Evolutionary conservation across 495 filamentous ascomycete species (phyloP).

Genomic region (Aspergillus campestris): DNA sequence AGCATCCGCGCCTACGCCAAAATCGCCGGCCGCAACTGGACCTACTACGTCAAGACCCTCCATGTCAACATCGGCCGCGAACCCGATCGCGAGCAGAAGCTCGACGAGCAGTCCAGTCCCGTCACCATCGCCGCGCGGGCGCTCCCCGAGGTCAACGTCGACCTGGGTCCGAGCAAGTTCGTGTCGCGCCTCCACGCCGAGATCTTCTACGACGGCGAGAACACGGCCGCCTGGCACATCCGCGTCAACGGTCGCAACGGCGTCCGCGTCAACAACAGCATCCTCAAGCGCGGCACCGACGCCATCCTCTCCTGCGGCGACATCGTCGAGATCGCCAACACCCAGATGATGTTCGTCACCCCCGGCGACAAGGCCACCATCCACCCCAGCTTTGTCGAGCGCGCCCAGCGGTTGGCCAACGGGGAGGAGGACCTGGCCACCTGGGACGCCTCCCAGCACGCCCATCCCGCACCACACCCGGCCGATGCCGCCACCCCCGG

Average conservation of each 20-base stretch:
- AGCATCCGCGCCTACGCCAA: slow-evolving; percentile 88
- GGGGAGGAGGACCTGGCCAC: slow-evolving; percentile 32
- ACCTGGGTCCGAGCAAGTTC: slow-evolving; percentile 86
- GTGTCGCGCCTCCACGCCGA: slow-evolving; percentile 83
- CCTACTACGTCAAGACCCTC: slow-evolving; percentile 79
- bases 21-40: slow-evolving; percentile 87
- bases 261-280: slow-evolving; percentile 64
- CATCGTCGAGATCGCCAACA: slow-evolving; percentile 81
- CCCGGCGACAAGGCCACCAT: slow-evolving; percentile 59
- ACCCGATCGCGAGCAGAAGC: slow-evolving; percentile 47
- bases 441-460: slow-evolving; percentile 34
- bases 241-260: slow-evolving; percentile 85
- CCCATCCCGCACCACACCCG: slow-evolving; percentile 20
- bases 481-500: neutral
- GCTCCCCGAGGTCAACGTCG: slow-evolving; percentile 64
- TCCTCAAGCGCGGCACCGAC: slow-evolving; percentile 55
- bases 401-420: slow-evolving; percentile 37
- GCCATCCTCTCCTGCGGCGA: slow-evolving; percentile 68
- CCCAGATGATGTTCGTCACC: slow-evolving; percentile 96
- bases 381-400: slow-evolving; percentile 43
- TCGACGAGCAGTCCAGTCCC: slow-evolving; percentile 37
- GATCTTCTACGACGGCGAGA: slow-evolving; percentile 68
- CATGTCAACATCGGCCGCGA: slow-evolving; percentile 78
- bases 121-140: slow-evolving; percentile 37
- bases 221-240: slow-evolving; percentile 63